These are phyloP conservation scores for Alternaria conjuncta DNA, from an alignment of 2,329 filamentous ascomycete species.

Conservation along the genomic window DNA sequence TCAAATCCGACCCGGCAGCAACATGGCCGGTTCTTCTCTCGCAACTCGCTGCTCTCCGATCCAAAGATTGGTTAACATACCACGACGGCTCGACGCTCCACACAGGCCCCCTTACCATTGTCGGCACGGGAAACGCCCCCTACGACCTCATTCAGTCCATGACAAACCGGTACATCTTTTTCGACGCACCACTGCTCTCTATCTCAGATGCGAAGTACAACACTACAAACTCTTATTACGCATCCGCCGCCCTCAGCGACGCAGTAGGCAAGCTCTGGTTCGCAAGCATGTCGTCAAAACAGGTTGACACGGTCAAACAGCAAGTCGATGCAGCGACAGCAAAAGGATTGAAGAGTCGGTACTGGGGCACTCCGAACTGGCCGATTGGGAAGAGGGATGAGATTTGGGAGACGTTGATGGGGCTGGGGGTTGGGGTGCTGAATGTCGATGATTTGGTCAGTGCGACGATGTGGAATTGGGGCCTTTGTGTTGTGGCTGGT, in stretches of 20 bases:
- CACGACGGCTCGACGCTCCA: conserved; percentile 59
- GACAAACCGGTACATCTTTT: conserved; percentile 67
- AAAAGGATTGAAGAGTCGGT: conserved; percentile 29
- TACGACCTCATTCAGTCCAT: conserved; percentile 61
- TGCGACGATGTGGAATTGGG: conserved; percentile 23
- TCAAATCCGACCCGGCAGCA: conserved; percentile 65
- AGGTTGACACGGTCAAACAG: conserved; percentile 1
- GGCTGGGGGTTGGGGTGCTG: conserved; percentile 22
- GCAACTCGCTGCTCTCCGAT: conserved; percentile 65
- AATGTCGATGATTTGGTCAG: conserved; percentile 30
- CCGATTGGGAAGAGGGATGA: conserved; percentile 27
- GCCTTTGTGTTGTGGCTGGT: conserved; percentile 31
- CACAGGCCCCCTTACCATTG: conserved; percentile 68
- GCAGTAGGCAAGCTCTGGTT: conserved; percentile 28
- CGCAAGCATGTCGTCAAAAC: conserved; percentile 12
- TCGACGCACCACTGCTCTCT: conserved; percentile 67
- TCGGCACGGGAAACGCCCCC: conserved; percentile 70
- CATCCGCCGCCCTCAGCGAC: conserved; percentile 27
- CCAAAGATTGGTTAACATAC: conserved; percentile 59
- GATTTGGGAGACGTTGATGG: conserved; percentile 25
- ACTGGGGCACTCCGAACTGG: conserved; percentile 33
- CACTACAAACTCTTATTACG: conserved; percentile 36
- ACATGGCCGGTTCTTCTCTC: conserved; percentile 62
- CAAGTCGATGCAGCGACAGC: conserved; percentile 14
- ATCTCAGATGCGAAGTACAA: conserved; percentile 27